Percentiles rank a stretch among this genome's conserved stretches.
phyloP scores from a whole-genome alignment of 2,329 filamentous ascomycete species.

The Verticillium zaregamsianum region DNA sequence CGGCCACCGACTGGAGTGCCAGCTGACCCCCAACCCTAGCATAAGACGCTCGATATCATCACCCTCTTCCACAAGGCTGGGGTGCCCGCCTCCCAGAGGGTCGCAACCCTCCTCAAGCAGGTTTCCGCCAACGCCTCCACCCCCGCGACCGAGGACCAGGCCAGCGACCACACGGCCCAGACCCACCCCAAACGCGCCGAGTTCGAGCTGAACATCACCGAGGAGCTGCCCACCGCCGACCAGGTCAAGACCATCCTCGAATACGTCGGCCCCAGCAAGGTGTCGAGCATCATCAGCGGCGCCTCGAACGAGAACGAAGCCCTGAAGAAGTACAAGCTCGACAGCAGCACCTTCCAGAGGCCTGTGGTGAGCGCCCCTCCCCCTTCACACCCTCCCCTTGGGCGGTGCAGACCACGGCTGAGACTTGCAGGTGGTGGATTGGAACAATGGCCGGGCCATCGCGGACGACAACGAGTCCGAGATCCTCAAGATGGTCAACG shows the following conservation, averaged over 20 bases:
- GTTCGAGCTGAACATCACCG: constrained; percentile 85
- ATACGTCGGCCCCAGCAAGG: constrained; percentile 65
- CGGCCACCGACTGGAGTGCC: not conserved
- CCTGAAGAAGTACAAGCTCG: constrained; percentile 71
- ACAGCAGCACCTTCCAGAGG: constrained; percentile 62
- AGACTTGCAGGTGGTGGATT: constrained; percentile 66
- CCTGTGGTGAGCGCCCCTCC: constrained; percentile 62
- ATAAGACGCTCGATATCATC: constrained; percentile 81
- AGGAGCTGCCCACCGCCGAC: constrained; percentile 72
- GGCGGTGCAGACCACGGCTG: not conserved
- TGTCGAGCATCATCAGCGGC: constrained; percentile 63
- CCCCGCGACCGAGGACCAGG: constrained; percentile 69
- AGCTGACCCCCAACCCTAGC: constrained; percentile 38
- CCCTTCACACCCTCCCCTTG: no score
- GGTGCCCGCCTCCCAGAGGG: constrained; percentile 67
- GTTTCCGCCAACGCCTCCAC: constrained; percentile 65
- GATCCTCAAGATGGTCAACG: constrained; percentile 76
- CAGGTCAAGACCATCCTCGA: constrained; percentile 82
- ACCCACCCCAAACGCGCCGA: constrained; percentile 50
- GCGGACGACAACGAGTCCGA: constrained; percentile 79
- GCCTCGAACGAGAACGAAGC: constrained; percentile 74
- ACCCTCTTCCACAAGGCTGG: constrained; percentile 92
- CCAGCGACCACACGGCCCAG: constrained; percentile 60
- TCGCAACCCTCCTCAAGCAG: constrained; percentile 75
- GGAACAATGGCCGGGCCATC: constrained; percentile 83